Conservation (phyloP, 768 basidiomycete genomes). For the Agrocybe praecox region DNA sequence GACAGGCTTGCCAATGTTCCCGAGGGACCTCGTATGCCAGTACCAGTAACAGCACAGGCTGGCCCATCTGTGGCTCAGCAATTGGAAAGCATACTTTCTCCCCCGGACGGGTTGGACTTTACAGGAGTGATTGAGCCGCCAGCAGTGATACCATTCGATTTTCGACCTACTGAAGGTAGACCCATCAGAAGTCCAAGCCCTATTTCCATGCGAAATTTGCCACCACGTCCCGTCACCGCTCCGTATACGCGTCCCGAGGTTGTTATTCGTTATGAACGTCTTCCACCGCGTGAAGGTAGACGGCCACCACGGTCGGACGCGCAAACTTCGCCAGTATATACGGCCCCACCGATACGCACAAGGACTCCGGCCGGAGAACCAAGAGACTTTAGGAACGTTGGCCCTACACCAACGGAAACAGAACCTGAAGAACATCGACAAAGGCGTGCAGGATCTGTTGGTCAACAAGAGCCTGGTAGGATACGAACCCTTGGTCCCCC, state of each 20-base stretch:
- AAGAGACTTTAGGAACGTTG: not conserved
- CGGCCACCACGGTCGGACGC: constrained; percentile 2
- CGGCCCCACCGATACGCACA: not conserved
- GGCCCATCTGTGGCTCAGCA: constrained; percentile 61
- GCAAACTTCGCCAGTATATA: not conserved
- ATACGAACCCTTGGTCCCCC: constrained; percentile 13
- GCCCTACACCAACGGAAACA: not conserved
- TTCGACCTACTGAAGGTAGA: constrained; percentile 46
- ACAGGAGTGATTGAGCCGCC: constrained; percentile 51
- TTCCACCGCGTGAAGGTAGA: not conserved
- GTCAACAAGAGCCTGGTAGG: not conserved
- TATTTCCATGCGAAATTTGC: constrained; percentile 28
- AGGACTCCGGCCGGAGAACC: not conserved
- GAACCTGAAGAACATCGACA: not conserved
- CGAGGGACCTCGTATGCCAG: constrained; percentile 33
- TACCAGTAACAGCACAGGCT: constrained; percentile 47
- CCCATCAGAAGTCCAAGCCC: constrained; percentile 38
- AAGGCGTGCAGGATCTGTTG: not conserved
- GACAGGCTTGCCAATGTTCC: constrained; percentile 20
- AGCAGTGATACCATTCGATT: constrained; percentile 52
- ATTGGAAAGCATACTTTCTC: constrained; percentile 60
- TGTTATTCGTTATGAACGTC: not conserved
- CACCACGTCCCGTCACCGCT: constrained; percentile 24
- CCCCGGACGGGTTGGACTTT: constrained; percentile 40
- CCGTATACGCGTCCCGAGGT: constrained; percentile 10